Base-by-base conservation (phyloP, 441 rosid species). In the Rhodomyrtus psidioides region DNA sequence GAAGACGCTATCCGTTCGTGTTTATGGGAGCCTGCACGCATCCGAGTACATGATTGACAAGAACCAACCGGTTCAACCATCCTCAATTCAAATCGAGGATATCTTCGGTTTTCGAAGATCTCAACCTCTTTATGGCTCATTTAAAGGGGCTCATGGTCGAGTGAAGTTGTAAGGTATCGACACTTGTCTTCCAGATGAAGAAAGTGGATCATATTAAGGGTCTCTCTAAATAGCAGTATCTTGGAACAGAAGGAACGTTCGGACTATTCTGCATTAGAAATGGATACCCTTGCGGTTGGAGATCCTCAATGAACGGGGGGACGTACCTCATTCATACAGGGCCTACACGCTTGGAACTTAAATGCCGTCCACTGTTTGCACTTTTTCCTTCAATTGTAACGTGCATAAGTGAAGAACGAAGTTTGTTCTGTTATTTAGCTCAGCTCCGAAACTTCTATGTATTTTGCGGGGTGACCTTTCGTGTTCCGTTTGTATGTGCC, bases 31-130 rank as follows among this genome's bases (percentile, higher is more conserved):
- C 54, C 88, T 75, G 56, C 99, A 96, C 85, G 81, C 89, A 42
- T 89, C 93, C 0, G 97, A 93, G 65, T 88, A 83, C 86, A 55
- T 81, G 30, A 88, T 88, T 6, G 96, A 94, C 85, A 91, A 87
- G 83, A 90, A 76, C 79, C 91, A 90, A 23, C 44, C 90, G 26
- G 76, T 86, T 46, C 86, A 87, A 56, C 89, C 91, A 10, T 87
- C 90, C 49, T 79, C 90, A 0, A 86, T 88, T 34, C 88, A 91
- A 83, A 94, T 95, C 15, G 88, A 92, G 55, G 96, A 96, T 83
- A 91, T 95, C 84, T 94, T 94, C 86, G 82, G 94, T 86, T 97
- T 97, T 92, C 91, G 91, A 89, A 95, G 96, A 89, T 95, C 98
- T 4, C 96, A 89, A 44, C 90, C 99, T 86, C 99, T 95, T 76